Percentiles rank a stretch among this genome's conserved stretches.
phyloP scores from a whole-genome alignment of 2,329 filamentous ascomycete species.

The Ceratocystis alfenasii region DNA sequence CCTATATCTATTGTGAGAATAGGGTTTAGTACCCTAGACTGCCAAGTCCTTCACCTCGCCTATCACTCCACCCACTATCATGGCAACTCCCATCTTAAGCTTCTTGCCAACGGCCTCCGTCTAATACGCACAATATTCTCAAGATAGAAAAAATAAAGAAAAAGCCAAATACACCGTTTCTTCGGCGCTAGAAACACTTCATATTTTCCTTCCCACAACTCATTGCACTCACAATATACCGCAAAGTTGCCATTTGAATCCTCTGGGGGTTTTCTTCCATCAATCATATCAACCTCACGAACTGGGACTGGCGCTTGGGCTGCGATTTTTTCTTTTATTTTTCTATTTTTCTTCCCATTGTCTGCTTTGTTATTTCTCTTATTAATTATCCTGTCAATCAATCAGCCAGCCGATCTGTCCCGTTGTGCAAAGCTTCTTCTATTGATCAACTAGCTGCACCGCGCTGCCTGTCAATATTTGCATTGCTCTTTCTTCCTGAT shows the following conservation, averaged over 20 bases:
- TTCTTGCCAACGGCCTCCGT: background rate
- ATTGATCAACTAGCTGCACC: background rate
- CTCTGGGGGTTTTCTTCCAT: background rate
- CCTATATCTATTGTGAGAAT: too few relatives aligned
- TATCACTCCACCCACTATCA: background rate
- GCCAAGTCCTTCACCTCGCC: background rate
- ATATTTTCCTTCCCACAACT: background rate
- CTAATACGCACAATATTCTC: background rate
- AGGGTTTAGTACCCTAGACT: too few relatives aligned
- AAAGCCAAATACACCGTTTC: background rate
- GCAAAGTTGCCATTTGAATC: background rate
- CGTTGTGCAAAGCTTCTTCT: background rate
- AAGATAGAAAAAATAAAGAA: background rate
- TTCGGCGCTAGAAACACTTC: background rate
- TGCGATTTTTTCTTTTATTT: background rate
- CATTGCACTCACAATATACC: background rate
- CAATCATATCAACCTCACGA: slow-evolving; percentile 3
- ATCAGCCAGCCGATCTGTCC: background rate
- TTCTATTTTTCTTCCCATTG: background rate
- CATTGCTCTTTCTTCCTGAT: background rate
- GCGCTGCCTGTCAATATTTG: background rate
- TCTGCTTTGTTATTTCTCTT: slow-evolving; percentile 1
- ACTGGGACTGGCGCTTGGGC: slow-evolving; percentile 4
- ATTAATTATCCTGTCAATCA: background rate
- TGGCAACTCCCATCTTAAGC: background rate